phyloP scores from a whole-genome alignment of 116 monocot species.

The Dioscorea cayenensis region DNA sequence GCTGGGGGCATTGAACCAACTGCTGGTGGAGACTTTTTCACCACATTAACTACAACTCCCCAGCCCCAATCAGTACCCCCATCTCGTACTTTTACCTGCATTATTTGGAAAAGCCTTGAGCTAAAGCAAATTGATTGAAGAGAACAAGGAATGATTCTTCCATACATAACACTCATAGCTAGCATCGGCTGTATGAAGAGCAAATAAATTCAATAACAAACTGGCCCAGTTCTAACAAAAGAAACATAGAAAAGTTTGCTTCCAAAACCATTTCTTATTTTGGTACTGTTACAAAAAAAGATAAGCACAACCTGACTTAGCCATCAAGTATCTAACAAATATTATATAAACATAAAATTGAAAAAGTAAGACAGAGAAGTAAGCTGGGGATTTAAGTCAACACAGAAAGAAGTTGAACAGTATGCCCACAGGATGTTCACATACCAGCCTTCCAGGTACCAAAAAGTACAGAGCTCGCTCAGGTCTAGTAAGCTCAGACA shows the following conservation, averaged over 20 bases:
- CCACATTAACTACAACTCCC: slow-evolving; percentile 99
- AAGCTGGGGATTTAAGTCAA: background rate
- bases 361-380: background rate
- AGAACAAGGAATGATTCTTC: background rate
- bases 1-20: slow-evolving; percentile 35
- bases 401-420: background rate
- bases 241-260: no score
- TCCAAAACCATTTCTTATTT: no score
- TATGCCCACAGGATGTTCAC: background rate
- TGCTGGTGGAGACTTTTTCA: slow-evolving; percentile 58
- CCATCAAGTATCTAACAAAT: background rate
- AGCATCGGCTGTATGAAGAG: no score
- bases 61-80: slow-evolving; percentile 96
- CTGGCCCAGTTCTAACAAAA: no score
- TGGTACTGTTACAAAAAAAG: background rate
- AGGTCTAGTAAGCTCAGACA: slow-evolving; percentile 92
- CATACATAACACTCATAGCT: no score
- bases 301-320: background rate
- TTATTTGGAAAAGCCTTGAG: background rate
- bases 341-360: background rate
- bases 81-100: slow-evolving; percentile 90
- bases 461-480: slow-evolving; percentile 82
- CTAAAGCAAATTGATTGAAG: background rate
- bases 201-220: no score
- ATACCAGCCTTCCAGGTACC: slow-evolving; percentile 75